Conservation (phyloP, 441 rosid genomes). For the Arabidopsis lyrata region DNA sequence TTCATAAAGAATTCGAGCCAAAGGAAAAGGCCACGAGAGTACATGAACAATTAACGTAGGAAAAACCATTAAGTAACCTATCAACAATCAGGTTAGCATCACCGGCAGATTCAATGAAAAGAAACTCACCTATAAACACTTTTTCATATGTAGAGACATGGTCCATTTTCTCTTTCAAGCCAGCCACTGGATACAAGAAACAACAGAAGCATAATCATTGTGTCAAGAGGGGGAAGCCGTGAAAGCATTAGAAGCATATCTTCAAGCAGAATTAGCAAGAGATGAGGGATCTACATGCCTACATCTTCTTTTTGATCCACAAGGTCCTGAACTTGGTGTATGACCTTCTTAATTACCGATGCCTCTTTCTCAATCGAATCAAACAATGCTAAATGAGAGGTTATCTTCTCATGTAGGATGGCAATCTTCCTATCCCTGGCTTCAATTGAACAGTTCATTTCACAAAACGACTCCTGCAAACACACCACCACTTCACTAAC, state of each 20-base stretch:
- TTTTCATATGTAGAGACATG: slow-evolving; percentile 59
- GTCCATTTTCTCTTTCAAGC: slow-evolving; percentile 72
- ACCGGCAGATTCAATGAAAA: not conserved
- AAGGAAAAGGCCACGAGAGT: slow-evolving; percentile 16
- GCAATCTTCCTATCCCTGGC: slow-evolving; percentile 61
- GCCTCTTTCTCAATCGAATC: slow-evolving; percentile 91
- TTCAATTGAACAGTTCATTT: slow-evolving; percentile 72
- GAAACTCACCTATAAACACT: slow-evolving; percentile 60
- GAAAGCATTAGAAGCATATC: slow-evolving; percentile 31
- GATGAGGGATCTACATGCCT: slow-evolving; percentile 64
- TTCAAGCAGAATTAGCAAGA: slow-evolving; percentile 27
- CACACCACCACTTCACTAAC: slow-evolving; percentile 21
- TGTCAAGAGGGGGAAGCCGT: slow-evolving; percentile 19
- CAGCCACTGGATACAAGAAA: slow-evolving; percentile 57
- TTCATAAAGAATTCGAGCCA: slow-evolving; percentile 1
- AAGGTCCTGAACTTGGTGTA: slow-evolving; percentile 61
- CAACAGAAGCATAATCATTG: slow-evolving; percentile 17
- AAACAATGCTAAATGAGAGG: slow-evolving; percentile 69
- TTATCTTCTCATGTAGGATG: slow-evolving; percentile 57
- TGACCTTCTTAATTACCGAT: slow-evolving; percentile 62
- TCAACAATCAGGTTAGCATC: slow-evolving; percentile 12
- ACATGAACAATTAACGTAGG: not conserved
- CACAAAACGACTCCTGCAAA: slow-evolving; percentile 76
- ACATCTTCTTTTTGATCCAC: slow-evolving; percentile 77
- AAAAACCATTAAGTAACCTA: not conserved